Evolutionary conservation across 495 filamentous ascomycete species (phyloP), one percentile per base, ranked within the genome.

Genomic region (Lepraria neglecta): DNA sequence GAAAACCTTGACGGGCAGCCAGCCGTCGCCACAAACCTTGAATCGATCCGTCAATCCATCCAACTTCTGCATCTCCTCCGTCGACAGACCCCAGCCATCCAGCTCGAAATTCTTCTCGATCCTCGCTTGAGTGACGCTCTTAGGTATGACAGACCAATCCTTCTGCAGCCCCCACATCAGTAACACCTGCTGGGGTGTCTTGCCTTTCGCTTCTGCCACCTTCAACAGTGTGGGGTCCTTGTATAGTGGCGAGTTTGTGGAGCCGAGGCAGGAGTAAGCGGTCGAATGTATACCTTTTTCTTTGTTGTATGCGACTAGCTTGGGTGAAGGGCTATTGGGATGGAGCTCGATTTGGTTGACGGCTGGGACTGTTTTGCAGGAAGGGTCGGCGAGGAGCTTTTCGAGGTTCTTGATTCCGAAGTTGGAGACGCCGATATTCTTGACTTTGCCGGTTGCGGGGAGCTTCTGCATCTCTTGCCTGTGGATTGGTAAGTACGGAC

Each of bases 281-380:
- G 84, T 86, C 58, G 43, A 59, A 42, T 59, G 58, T 27, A 51
- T 59, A 4, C 82, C 83, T 75, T 87, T 87, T 47, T 76, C 75
- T 21, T 74, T 78, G 77, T 81, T 82, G 74, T 87, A 92, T 44
- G 84, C 84, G 33, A 92, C 78, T 40, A 94, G 80, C 76, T 91
- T 91, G 27, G 88, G 88, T 0, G 84, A 87, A 9, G 85, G 88
- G 75, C 86, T 85, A 74, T 87, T 84, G 43, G 90, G 90, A 75
- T 95, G 90, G n/a, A 59, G 58, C 15, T 59, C 58, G 21, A 59
- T 52, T 6, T 59, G 46, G 15, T 59, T 51, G 46, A 59, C 58
- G 1, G 58, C 58, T 12, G 45, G 58, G 14, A 59, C 58, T 21
- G 21, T 59, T 31, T 59, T 51, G 45, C 58, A 43, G 19, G 46